phyloP scores from a whole-genome alignment of 2,329 filamentous ascomycete species.

The Huntiella omanensis region DNA sequence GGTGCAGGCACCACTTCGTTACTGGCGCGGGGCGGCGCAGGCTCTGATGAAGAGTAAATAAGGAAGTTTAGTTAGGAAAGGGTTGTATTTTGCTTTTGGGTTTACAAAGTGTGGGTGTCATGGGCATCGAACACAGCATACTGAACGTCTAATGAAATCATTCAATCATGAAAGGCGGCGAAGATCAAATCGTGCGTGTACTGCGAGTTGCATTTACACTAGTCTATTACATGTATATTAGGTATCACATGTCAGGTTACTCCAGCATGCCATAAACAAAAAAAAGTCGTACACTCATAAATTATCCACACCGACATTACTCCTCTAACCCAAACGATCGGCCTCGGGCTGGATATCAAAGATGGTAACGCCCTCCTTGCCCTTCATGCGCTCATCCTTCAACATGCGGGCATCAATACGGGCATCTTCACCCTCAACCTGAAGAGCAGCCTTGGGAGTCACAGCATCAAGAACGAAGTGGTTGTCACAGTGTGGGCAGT shows the following conservation, averaged over 20 bases:
- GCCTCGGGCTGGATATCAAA: conserved; percentile 62
- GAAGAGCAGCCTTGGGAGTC: conserved; percentile 62
- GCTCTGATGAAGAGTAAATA: conserved; percentile 3
- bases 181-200: too few relatives aligned
- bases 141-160: conserved; percentile 10
- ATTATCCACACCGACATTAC: not conserved
- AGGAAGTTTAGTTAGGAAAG: not conserved
- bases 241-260: too few relatives aligned
- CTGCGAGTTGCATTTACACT: too few relatives aligned
- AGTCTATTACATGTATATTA: too few relatives aligned
- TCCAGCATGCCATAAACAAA: conserved; percentile 1
- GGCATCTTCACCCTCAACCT: conserved; percentile 81
- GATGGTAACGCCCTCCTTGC: conserved; percentile 39
- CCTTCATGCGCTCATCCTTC: conserved; percentile 64
- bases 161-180: not conserved
- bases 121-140: conserved; percentile 13
- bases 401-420: conserved; percentile 78
- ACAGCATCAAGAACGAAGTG: conserved; percentile 87
- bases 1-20: conserved; percentile 54
- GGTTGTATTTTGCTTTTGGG: not conserved
- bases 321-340: conserved; percentile 50
- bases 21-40: conserved; percentile 39
- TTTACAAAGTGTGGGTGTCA: conserved; percentile 4
- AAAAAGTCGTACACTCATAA: conserved; percentile 9
- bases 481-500: conserved; percentile 97